A percentile compares a stretch with the other conserved stretches of the same genome.
Conservation (phyloP, 164 flowering plant species). For the Vitis amurensis region DNA sequence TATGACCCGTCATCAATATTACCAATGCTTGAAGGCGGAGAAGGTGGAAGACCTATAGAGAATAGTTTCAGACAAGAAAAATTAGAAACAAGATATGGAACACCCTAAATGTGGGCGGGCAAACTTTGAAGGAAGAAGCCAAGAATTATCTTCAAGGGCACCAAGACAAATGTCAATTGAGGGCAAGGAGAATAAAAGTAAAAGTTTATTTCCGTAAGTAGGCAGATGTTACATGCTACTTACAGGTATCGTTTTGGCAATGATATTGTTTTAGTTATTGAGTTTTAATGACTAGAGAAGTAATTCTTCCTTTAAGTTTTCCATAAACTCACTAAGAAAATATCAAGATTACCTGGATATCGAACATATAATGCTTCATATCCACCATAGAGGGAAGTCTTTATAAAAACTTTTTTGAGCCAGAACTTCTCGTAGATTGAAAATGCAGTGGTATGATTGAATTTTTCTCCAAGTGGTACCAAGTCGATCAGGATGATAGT, state of each 20-base stretch:
- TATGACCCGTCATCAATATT: constrained; percentile 25
- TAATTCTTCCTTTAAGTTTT: constrained; percentile 1
- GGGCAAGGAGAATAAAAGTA: not conserved
- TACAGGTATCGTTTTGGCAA: too few relatives aligned
- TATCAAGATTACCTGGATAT: constrained; percentile 53
- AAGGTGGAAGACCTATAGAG: constrained; percentile 61
- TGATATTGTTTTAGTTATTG: too few relatives aligned
- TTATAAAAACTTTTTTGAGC: constrained; percentile 36
- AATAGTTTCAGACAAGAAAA: constrained; percentile 2
- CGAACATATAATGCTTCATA: constrained; percentile 53
- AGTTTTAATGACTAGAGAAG: not conserved
- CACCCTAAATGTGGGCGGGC: not conserved
- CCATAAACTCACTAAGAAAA: not conserved
- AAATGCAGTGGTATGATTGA: constrained; percentile 32
- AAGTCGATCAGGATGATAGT: constrained; percentile 54
- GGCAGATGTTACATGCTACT: too few relatives aligned
- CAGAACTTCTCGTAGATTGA: constrained; percentile 46
- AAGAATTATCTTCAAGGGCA: not conserved
- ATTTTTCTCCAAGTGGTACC: constrained; percentile 43
- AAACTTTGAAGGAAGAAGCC: not conserved
- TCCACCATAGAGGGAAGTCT: constrained; percentile 41
- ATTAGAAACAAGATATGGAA: not conserved
- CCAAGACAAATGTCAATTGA: not conserved
- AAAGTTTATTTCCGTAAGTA: not conserved
- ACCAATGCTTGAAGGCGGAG: constrained; percentile 48